Percentiles rank a stretch among this genome's conserved stretches.
Evolutionary conservation across 805 yeast genomes (phyloP).

Genomic region (Barnettozyma californica): DNA sequence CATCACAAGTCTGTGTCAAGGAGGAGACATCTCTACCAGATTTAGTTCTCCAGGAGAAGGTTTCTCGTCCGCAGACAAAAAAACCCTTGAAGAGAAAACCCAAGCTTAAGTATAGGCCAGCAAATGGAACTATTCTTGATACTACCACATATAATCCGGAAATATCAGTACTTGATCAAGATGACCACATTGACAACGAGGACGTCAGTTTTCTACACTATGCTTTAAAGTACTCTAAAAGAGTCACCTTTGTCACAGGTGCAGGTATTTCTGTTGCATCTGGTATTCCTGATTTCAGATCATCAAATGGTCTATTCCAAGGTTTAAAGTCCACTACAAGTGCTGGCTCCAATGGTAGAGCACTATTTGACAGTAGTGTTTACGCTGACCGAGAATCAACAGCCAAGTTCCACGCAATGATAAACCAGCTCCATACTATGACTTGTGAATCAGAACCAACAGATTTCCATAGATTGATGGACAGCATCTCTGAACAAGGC

Average conservation of each 20-base stretch:
- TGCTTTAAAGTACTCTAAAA: slow-evolving; percentile 49
- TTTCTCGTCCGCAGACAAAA: not conserved
- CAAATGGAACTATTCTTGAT: slow-evolving; percentile 39
- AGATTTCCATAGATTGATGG: slow-evolving; percentile 62
- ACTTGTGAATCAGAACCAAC: slow-evolving; percentile 62
- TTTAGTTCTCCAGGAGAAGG: not conserved
- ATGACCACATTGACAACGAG: slow-evolving; percentile 28
- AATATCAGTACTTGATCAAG: slow-evolving; percentile 29
- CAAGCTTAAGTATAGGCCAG: slow-evolving; percentile 40
- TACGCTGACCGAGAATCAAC: slow-evolving; percentile 61
- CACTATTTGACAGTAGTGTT: slow-evolving; percentile 74
- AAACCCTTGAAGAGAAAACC: slow-evolving; percentile 34
- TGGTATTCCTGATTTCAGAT: slow-evolving; percentile 90
- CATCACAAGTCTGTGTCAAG: slow-evolving; percentile 17
- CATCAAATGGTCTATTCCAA: slow-evolving; percentile 70
- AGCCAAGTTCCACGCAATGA: slow-evolving; percentile 66
- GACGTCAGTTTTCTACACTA: slow-evolving; percentile 47
- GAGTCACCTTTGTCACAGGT: slow-evolving; percentile 67
- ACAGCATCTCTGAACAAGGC: slow-evolving; percentile 53
- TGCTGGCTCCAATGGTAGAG: slow-evolving; percentile 46
- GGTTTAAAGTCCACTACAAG: slow-evolving; percentile 38
- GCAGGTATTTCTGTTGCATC: slow-evolving; percentile 90
- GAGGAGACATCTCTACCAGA: not conserved
- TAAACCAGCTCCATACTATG: slow-evolving; percentile 53
- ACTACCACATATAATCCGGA: slow-evolving; percentile 25